Conservation (phyloP, 2,329 filamentous ascomycete species). For the Colletotrichum orbiculare region DNA sequence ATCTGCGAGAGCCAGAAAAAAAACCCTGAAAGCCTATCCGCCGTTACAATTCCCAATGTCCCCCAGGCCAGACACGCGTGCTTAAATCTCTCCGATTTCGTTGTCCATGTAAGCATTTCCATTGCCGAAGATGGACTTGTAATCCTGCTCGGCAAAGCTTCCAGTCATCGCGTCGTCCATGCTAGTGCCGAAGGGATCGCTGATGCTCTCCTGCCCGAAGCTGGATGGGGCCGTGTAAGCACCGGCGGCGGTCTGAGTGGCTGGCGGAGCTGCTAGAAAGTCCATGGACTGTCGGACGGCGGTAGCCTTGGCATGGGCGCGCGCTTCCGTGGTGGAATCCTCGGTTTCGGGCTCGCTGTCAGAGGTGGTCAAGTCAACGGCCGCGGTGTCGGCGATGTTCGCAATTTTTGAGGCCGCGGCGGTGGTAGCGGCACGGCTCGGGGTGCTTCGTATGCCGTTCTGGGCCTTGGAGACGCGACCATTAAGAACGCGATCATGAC, state of each 20-base stretch:
- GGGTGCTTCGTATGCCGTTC: conserved; percentile 21
- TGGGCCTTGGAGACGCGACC: conserved; percentile 19
- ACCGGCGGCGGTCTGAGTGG: not conserved
- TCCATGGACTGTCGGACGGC: conserved; percentile 18
- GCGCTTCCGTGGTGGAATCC: conserved; percentile 22
- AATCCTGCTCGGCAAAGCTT: conserved; percentile 18
- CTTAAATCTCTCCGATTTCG: conserved; percentile 49
- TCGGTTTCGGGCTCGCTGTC: conserved; percentile 38
- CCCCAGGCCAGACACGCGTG: too few species aligned
- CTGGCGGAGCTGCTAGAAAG: conserved; percentile 1
- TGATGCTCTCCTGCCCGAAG: conserved; percentile 17
- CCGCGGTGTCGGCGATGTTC: conserved; percentile 25
- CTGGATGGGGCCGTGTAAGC: conserved; percentile 10
- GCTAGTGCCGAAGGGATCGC: not conserved
- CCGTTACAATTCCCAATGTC: too few species aligned
- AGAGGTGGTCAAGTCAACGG: conserved; percentile 37
- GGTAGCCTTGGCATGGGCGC: conserved; percentile 17
- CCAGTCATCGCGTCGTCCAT: conserved; percentile 1
- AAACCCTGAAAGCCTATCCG: not conserved
- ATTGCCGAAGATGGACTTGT: not conserved
- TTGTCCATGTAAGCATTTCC: conserved; percentile 39
- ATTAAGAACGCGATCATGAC: conserved; percentile 32
- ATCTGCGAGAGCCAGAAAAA: conserved; percentile 4
- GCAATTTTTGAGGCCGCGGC: conserved; percentile 21
- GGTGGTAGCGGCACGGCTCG: conserved; percentile 36